phyloP scores from a whole-genome alignment of 176 grass and related monocot genomes.

The Carex littledalei region DNA sequence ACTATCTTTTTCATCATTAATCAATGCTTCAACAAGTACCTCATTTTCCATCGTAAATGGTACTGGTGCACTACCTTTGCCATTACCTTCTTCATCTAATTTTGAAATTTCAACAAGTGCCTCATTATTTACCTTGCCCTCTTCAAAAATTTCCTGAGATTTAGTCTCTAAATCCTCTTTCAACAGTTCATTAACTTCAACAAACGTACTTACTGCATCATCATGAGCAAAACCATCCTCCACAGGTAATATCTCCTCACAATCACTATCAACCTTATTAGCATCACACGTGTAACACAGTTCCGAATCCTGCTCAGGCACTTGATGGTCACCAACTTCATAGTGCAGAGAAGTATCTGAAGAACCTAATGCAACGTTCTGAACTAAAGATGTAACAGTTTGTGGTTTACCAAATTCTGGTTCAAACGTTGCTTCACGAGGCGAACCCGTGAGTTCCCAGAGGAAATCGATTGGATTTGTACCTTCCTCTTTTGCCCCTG shows the following conservation, averaged over 20 bases:
- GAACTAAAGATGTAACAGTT: conserved; percentile 29
- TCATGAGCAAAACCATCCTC: not conserved
- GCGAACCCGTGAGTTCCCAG: conserved; percentile 57
- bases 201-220: not conserved
- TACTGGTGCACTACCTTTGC: not conserved
- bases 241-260: not conserved
- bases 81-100: not conserved
- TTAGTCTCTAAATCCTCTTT: conserved; percentile 6
- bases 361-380: conserved; percentile 31
- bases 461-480: conserved; percentile 38
- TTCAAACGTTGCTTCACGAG: conserved; percentile 42
- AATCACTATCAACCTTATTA: not conserved
- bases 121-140: not conserved
- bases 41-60: not conserved
- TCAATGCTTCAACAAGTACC: conserved; percentile 5
- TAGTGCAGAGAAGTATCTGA: conserved; percentile 5
- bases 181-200: not conserved
- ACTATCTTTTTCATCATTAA: not conserved
- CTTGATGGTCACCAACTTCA: not conserved
- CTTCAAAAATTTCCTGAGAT: not conserved
- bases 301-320: not conserved
- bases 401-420: conserved; percentile 13
- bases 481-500: conserved; percentile 26
- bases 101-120: not conserved
- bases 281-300: not conserved